Evolutionary conservation across 257 asterid species (phyloP), one percentile per base, ranked within the genome.

Genomic region (Paraleonurus japonicus): DNA sequence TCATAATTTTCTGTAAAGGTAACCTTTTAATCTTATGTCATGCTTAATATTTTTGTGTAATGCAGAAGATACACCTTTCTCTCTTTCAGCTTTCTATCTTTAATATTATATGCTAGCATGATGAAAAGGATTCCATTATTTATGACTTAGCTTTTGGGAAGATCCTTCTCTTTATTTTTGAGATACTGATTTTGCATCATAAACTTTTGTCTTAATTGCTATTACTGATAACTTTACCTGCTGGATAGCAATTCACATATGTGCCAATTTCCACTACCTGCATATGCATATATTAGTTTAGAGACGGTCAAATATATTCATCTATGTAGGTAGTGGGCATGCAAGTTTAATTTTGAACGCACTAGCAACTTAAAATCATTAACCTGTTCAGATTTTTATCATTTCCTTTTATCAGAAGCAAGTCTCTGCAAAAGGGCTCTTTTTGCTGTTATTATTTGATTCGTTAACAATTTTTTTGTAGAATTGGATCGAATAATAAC

Each of bases 11-110:
- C 16, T 39, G 53, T 12, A 51, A 69, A 76, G 61, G 3, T 51
- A 4, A 26, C 55, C 41, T 23, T 67, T 61, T 39, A 5, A 15
- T 64, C 33, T 27, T 27, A 27, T 43, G 35, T 26, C 50, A 19
- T 62, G 69, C 67, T 65, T 77, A 32, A 50, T 60, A 60, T 48
- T 61, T 35, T 28, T 51, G 47, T 28, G 55, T 17, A 54, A 43
- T 63, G 50, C 43, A 20, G 54, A 70, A 45, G 72, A 41, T 20
- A 28, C 70, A 6, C 28, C 65, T 75, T 15, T 28, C 33, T 75
- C 47, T 61, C 32, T 71, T 65, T 73, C 75, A 65, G 39, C 73
- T 60, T 45, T 70, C 51, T 60, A 20, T 70, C 77, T 45, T 27
- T 68, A 16, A 32, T 58, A 10, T 41, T 20, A 33, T 39, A 47